phyloP scores from a whole-genome alignment of 2,329 filamentous ascomycete species.

The Ophiostoma australiae region DNA sequence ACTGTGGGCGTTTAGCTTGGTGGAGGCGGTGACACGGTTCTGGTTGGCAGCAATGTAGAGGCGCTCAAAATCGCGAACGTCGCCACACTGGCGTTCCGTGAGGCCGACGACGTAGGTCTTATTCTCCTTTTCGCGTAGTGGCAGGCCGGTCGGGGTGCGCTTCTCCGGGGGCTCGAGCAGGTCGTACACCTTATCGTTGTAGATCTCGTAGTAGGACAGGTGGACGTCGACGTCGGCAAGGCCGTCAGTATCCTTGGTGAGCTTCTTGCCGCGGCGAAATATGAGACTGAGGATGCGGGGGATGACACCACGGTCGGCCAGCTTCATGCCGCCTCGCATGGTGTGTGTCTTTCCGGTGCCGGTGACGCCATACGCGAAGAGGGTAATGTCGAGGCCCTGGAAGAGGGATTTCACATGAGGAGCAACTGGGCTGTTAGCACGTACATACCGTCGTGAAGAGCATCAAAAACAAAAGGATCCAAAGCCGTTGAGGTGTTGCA shows the following conservation, averaged over 20 bases:
- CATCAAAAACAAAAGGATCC: background rate
- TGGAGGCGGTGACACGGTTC: slow-evolving; percentile 82
- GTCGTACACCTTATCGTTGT: slow-evolving; percentile 93
- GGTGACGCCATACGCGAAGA: slow-evolving; percentile 91
- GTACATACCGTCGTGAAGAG: background rate
- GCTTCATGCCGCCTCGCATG: slow-evolving; percentile 83
- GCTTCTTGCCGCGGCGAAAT: slow-evolving; percentile 79
- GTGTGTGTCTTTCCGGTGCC: slow-evolving; percentile 95
- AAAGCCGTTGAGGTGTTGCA: background rate
- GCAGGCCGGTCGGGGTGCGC: slow-evolving; percentile 72
- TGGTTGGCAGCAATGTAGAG: slow-evolving; percentile 89
- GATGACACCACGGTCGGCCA: slow-evolving; percentile 83
- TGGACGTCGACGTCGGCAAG: slow-evolving; percentile 66
- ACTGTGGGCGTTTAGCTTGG: slow-evolving; percentile 88
- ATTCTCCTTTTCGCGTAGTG: slow-evolving; percentile 77
- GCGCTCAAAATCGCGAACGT: slow-evolving; percentile 82
- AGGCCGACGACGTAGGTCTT: slow-evolving; percentile 84
- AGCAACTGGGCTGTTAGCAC: slow-evolving; percentile 54
- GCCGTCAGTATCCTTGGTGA: slow-evolving; percentile 70
- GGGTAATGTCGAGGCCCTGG: slow-evolving; percentile 77
- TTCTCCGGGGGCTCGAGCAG: slow-evolving; percentile 84
- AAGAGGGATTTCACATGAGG: slow-evolving; percentile 90
- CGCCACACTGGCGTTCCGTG: slow-evolving; percentile 74
- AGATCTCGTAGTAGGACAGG: slow-evolving; percentile 93
- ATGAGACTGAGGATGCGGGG: slow-evolving; percentile 79